Evolutionary conservation across 108 stramenopile genomes (phyloP), one percentile per base, ranked within the genome.

Genomic region (Fistulifera solaris): DNA sequence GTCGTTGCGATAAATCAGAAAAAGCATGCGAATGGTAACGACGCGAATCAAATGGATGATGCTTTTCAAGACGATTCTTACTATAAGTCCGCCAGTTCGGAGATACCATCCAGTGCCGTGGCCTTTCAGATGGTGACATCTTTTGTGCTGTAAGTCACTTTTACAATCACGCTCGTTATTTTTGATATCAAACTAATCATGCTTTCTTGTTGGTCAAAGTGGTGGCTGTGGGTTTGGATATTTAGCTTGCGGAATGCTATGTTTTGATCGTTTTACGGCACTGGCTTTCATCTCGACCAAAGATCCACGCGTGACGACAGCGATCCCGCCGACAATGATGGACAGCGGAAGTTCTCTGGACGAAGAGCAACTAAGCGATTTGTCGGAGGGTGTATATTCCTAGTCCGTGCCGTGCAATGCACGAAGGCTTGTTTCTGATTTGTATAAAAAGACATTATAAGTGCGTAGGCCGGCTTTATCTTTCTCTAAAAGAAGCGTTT

Each of bases 201-300:
- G 13, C 8, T 27, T 48, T 26, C n/a, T 58, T 56, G 15, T 15
- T 22, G 19, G 31, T 19, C 48, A 40, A 53, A 87, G 82, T 17
- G 80, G 72, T 38, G 24, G 49, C 27, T 89, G 87, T 59, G 76
- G 78, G 40, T 48, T 84, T 27, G 57, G 61, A 46, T 89, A 89
- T 49, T 70, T 85, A 35, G 46, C 82, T n/a, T 75, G 77, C 54
- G 87, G 87, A 15, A 46, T 81, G 5, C 47, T 89, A 3, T 85
- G 82, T 56, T 63, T 84, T 27, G 87, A 89, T 73, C 67, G 87
- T 25, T 81, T 89, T 57, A 83, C 82, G 15, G 70, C 81, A 7
- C 67, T 70, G 21, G 81, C 87, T 17, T 89, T 84, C 48, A 27
- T 89, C 10, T 77, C 87, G 5, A 71, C 73, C 18, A 69, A 79